Base-by-base conservation (phyloP, 768 basidiomycete genomes). In the Tricholomella constricta region DNA sequence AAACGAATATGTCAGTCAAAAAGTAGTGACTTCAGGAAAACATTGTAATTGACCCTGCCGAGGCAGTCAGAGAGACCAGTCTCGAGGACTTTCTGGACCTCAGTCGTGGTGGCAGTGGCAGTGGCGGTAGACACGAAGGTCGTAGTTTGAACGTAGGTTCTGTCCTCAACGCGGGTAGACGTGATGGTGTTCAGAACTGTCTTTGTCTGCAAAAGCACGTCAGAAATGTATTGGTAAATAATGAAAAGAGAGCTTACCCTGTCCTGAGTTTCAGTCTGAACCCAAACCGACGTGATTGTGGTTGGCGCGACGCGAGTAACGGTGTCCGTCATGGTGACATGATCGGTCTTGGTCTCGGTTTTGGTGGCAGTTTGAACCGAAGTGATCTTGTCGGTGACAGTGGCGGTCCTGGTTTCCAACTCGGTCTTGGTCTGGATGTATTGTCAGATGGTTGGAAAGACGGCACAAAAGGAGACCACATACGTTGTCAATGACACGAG, bases 401-500 rank as follows among this genome's bases (percentile, higher is more conserved):
- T 81, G 8, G 71, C 72, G 22, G 78, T 79, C 65, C 71, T 63
- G 12, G 79, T 78, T 66, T 81, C 69, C 69, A 77, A 68, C 37
- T 82, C 41, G 14, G 84, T 87, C 75, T 80, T 69, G 44, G 85
- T 86, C 78, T 82, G 56, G 19, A 58, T 6, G 19, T 3, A 45
- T 9, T 25, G 25, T 32, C 12, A 45, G n/a, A 3, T 29, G 14
- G 10, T 3, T 48, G 23, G 19, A 9, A 8, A 22, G 17, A 32
- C 15, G 6, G n/a, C n/a, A 17, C 19, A 20, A n/a, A 27, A n/a
- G 8, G 37, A 17, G 11, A 11, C 19, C 8, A 15, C 78, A 61
- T 54, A 84, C 83, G 63, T 83, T 81, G 67, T 86, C 82, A 52
- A 83, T 79, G 63, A 84, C 76, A 55, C 77, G 60, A 25, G 83